These are phyloP conservation scores for Solanum medicagineum DNA, from an alignment of 257 asterid species.

Conservation along the genomic window DNA sequence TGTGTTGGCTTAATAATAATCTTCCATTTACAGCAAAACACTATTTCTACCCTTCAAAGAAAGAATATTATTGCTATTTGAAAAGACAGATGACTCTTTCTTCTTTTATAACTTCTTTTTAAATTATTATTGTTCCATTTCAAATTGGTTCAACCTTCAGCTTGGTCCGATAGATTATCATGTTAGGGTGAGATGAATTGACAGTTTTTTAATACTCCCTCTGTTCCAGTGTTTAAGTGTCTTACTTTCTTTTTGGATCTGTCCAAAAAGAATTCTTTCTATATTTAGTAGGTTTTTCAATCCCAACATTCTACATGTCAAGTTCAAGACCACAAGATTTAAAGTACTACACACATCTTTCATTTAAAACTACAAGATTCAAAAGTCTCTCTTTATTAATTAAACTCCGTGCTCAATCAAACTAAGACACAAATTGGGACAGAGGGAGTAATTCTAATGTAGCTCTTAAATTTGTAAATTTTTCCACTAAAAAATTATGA, in stretches of 20 bases:
- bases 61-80: neutral
- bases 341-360: neutral
- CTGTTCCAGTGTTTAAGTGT: neutral
- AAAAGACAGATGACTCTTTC: neutral
- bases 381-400: neutral
- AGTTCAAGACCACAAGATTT: neutral
- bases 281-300: neutral
- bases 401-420: neutral
- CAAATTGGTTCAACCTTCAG: neutral
- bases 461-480: neutral
- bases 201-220: neutral
- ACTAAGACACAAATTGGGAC: neutral
- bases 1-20: neutral
- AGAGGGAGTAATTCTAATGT: neutral
- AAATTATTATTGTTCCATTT: neutral
- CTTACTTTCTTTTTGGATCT: neutral
- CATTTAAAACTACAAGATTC: neutral
- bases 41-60: neutral
- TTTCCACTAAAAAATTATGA: neutral
- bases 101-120: neutral
- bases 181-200: neutral
- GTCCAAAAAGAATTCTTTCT: neutral
- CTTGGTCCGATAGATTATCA: neutral
- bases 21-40: neutral
- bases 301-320: neutral